Conservation (phyloP, 139 green algal species). For the Picochlorum sp. region DNA sequence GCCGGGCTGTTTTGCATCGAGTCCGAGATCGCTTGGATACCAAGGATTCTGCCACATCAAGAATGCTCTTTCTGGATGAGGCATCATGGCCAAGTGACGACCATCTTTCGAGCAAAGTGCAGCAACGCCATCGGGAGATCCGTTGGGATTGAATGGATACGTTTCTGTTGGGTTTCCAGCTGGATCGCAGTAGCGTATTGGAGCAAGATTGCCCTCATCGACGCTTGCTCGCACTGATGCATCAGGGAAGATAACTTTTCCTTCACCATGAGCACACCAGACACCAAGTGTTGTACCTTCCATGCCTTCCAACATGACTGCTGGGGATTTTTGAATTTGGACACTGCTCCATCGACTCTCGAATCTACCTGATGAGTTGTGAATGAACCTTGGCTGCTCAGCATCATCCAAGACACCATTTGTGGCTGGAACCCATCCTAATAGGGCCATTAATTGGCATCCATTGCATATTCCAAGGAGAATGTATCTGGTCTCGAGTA, state of each 20-base stretch:
- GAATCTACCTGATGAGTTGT: slow-evolving; percentile 85
- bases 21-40: slow-evolving; percentile 18
- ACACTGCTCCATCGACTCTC: slow-evolving; percentile 76
- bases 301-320: slow-evolving; percentile 73
- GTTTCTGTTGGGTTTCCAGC: slow-evolving; percentile 56
- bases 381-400: slow-evolving; percentile 91
- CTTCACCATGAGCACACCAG: slow-evolving; percentile 96
- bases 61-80: slow-evolving; percentile 95
- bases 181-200: slow-evolving; percentile 79
- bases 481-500: slow-evolving; percentile 76
- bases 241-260: slow-evolving; percentile 84
- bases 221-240: slow-evolving; percentile 49
- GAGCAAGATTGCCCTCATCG: slow-evolving; percentile 54
- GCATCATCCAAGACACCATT: slow-evolving; percentile 52
- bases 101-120: slow-evolving; percentile 83
- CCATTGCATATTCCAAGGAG: slow-evolving; percentile 98
- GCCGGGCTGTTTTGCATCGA: slow-evolving; percentile 59
- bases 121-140: slow-evolving; percentile 87
- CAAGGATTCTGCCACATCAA: slow-evolving; percentile 89
- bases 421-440: slow-evolving; percentile 87
- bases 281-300: slow-evolving; percentile 77
- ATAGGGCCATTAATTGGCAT: slow-evolving; percentile 98
- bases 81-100: slow-evolving; percentile 98
- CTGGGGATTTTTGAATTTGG: slow-evolving; percentile 64
- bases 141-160: slow-evolving; percentile 98